Evolutionary conservation across 352 stramenopile genomes (phyloP).

Genomic region (Phytophthora fragariae): DNA sequence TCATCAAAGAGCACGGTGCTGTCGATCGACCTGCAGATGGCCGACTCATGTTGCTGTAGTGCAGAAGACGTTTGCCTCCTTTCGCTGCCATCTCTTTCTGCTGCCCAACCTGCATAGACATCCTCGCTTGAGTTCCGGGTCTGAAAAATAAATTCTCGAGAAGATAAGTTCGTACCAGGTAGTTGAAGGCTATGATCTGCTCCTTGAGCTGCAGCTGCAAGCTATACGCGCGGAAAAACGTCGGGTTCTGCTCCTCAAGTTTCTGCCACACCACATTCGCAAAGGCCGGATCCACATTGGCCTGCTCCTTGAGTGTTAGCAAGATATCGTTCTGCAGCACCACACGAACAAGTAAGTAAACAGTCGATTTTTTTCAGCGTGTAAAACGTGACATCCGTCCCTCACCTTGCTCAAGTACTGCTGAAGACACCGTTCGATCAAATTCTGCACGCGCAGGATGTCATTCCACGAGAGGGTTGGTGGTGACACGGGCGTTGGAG

Average conservation of each 20-base stretch:
- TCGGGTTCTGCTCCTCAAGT: constrained; percentile 91
- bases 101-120: constrained; percentile 53
- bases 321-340: constrained; percentile 66
- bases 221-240: constrained; percentile 90
- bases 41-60: constrained; percentile 41
- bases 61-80: constrained; percentile 43
- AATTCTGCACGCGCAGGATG: constrained; percentile 89
- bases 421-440: constrained; percentile 92
- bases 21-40: constrained; percentile 17
- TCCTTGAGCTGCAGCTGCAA: constrained; percentile 90
- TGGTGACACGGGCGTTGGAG: constrained; percentile 31
- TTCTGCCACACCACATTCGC: constrained; percentile 92
- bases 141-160: background rate
- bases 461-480: constrained; percentile 88
- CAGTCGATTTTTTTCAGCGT: too few relatives aligned
- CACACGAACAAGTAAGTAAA: background rate
- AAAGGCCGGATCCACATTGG: constrained; percentile 87
- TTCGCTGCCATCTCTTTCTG: constrained; percentile 78
- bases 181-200: constrained; percentile 93
- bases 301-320: constrained; percentile 66
- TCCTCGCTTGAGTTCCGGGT: too few relatives aligned
- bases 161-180: constrained; percentile 62
- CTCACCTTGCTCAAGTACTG: constrained; percentile 91
- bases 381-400: background rate
- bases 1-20: constrained; percentile 28